Evolutionary conservation across 306 rosid genomes (phyloP).

Genomic region (Cicer chorassanicum): DNA sequence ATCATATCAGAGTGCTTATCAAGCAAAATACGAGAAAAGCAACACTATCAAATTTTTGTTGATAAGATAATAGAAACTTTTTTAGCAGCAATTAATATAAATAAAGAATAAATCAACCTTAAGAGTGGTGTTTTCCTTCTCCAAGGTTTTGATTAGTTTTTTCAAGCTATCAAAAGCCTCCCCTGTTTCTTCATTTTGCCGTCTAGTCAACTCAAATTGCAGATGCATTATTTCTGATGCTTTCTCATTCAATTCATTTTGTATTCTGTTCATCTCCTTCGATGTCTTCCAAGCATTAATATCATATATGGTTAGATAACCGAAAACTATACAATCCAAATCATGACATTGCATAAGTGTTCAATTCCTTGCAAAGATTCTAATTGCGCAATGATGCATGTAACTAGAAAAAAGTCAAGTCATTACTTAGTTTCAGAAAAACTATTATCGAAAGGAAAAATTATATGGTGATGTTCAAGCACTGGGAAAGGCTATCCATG

Average conservation of each 20-base stretch:
- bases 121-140: slow-evolving; percentile 75
- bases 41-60: slow-evolving; percentile 12
- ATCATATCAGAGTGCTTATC: slow-evolving; percentile 37
- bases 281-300: slow-evolving; percentile 57
- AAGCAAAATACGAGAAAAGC: slow-evolving; percentile 9
- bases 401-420: background rate
- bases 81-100: slow-evolving; percentile 15
- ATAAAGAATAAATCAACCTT: slow-evolving; percentile 61
- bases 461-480: slow-evolving; percentile 19
- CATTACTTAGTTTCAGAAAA: slow-evolving; percentile 10
- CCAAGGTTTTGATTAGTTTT: slow-evolving; percentile 60
- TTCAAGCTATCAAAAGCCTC: slow-evolving; percentile 57
- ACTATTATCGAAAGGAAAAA: slow-evolving; percentile 1
- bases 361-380: slow-evolving; percentile 14
- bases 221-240: slow-evolving; percentile 60
- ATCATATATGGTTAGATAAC: slow-evolving; percentile 44
- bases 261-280: slow-evolving; percentile 60
- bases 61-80: background rate
- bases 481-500: slow-evolving; percentile 7
- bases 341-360: slow-evolving; percentile 21
- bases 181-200: slow-evolving; percentile 51
- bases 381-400: slow-evolving; percentile 30
- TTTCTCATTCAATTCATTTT: slow-evolving; percentile 66
- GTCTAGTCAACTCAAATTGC: slow-evolving; percentile 67
- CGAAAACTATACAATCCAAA: slow-evolving; percentile 30